Conservation (phyloP, 2,329 filamentous ascomycete species). For the Neonectria faginata region DNA sequence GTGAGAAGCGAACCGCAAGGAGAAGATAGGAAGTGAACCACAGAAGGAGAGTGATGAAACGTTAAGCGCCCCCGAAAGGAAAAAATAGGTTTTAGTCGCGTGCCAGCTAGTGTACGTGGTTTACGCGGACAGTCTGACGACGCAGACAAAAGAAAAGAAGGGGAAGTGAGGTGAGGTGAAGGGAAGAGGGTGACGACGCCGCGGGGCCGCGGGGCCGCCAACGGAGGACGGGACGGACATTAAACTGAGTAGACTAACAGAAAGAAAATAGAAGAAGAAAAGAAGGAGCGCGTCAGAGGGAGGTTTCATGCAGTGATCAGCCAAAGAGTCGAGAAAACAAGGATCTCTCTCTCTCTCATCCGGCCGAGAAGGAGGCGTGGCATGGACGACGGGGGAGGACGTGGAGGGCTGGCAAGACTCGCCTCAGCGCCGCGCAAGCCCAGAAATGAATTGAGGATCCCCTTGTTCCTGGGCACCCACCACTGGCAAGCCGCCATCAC, state of each 20-base stretch:
- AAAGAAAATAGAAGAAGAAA: background rate
- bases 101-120: background rate
- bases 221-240: background rate
- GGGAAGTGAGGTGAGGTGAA: background rate
- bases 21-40: background rate
- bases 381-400: background rate
- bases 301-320: conserved; percentile 1
- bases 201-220: background rate
- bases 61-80: background rate
- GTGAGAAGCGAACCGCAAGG: background rate
- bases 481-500: background rate
- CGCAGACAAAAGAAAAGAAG: background rate
- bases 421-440: background rate
- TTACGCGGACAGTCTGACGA: conserved; percentile 4
- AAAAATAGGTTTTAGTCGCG: background rate
- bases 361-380: background rate
- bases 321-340: background rate
- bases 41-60: background rate
- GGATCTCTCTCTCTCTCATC: background rate
- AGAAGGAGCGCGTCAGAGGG: conserved; percentile 9
- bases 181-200: background rate
- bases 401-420: background rate
- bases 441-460: background rate
- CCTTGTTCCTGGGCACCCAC: background rate
- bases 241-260: too few relatives aligned